Conservation (phyloP, 106 monocot species). For the Cymbidium sinense region DNA sequence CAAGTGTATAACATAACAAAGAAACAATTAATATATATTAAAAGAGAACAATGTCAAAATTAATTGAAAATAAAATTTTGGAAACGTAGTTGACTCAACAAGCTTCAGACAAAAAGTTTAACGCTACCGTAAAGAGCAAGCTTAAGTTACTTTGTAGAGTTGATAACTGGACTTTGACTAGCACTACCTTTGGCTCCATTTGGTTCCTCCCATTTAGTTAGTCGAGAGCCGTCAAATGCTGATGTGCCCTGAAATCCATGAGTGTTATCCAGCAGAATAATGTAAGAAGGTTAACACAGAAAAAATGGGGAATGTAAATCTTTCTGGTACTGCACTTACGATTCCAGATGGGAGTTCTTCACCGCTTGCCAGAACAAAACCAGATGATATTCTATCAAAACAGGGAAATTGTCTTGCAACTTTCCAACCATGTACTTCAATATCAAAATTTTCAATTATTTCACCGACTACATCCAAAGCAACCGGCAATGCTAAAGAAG, state of each 20-base stretch:
- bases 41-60: neutral
- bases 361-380: slow-evolving; percentile 77
- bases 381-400: slow-evolving; percentile 56
- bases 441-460: slow-evolving; percentile 30
- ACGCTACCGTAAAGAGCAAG: neutral
- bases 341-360: slow-evolving; percentile 92
- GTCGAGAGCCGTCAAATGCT: slow-evolving; percentile 77
- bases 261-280: neutral
- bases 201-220: slow-evolving; percentile 93
- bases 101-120: neutral
- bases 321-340: slow-evolving; percentile 33
- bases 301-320: slow-evolving; percentile 1
- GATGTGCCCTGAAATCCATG: slow-evolving; percentile 49
- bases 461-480: slow-evolving; percentile 66
- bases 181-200: slow-evolving; percentile 84
- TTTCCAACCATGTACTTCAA: slow-evolving; percentile 6
- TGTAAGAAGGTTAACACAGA: neutral
- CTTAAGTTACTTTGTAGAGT: neutral
- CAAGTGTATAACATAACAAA: neutral
- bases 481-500: slow-evolving; percentile 81
- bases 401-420: slow-evolving; percentile 34
- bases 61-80: neutral
- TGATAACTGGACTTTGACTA: neutral
- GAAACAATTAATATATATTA: neutral
- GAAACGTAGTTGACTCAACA: neutral